Conservation (phyloP, 805 yeast species). For the Kregervanrija delftensis region DNA sequence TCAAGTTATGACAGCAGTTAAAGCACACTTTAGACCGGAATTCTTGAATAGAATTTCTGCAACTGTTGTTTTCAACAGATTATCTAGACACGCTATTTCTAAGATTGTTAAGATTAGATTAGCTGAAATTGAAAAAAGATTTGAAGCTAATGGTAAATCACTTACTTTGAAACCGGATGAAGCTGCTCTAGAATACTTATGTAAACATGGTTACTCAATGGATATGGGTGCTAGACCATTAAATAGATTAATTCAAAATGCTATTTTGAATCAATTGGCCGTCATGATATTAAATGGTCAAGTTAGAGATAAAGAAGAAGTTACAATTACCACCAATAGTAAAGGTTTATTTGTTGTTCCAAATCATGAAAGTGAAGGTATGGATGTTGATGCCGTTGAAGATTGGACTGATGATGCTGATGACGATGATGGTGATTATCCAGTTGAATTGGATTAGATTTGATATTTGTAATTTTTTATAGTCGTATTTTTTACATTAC, state of each 20-base stretch:
- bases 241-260: constrained; percentile 84
- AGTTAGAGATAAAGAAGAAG: constrained; percentile 80
- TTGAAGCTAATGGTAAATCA: constrained; percentile 75
- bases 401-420: constrained; percentile 61
- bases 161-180: constrained; percentile 67
- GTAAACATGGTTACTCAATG: constrained; percentile 81
- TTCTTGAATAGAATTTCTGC: constrained; percentile 93
- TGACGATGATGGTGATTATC: constrained; percentile 36
- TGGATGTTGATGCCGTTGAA: constrained; percentile 50
- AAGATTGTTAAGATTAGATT: constrained; percentile 86
- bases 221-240: constrained; percentile 97
- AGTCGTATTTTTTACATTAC: too few species aligned
- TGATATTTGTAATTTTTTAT: too few species aligned
- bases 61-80: constrained; percentile 86
- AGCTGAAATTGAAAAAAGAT: constrained; percentile 77
- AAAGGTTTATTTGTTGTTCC: constrained; percentile 77
- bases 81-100: constrained; percentile 84
- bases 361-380: constrained; percentile 64
- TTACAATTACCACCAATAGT: constrained; percentile 48
- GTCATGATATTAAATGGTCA: constrained; percentile 83
- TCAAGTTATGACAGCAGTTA: constrained; percentile 76
- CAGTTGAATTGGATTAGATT: constrained; percentile 19
- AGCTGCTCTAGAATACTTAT: constrained; percentile 73
- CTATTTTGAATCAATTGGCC: constrained; percentile 83
- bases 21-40: constrained; percentile 92